Evolutionary conservation across 176 grass and related monocot species (phyloP).

Genomic region (Rhipidocladum racemiflorum): DNA sequence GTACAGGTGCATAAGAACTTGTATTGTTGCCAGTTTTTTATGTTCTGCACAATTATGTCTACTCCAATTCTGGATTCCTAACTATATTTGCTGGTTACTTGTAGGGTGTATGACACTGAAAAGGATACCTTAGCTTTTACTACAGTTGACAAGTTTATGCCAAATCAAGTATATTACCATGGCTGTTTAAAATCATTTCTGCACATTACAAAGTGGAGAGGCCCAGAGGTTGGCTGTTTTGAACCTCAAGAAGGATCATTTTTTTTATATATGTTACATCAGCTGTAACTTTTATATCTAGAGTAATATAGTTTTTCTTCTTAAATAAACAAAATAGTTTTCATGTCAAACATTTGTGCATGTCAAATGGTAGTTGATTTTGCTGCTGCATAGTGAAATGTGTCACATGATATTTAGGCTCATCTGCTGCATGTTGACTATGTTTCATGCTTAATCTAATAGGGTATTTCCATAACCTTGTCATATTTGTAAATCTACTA

Average conservation of each 20-base stretch:
- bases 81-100: constrained; percentile 39
- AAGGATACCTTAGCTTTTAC: constrained; percentile 94
- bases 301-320: background rate
- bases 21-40: background rate
- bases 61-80: constrained; percentile 29
- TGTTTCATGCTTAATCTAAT: constrained; percentile 33
- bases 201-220: constrained; percentile 98
- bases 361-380: background rate
- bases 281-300: background rate
- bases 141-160: constrained; percentile 78
- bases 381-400: constrained; percentile 3
- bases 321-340: background rate
- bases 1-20: background rate
- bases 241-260: background rate
- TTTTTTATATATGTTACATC: constrained; percentile 1
- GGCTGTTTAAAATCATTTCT: constrained; percentile 96
- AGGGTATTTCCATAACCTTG: background rate
- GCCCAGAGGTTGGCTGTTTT: constrained; percentile 65
- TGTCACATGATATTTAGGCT: background rate
- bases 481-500: constrained; percentile 13
- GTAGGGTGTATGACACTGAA: constrained; percentile 83
- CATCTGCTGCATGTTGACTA: constrained; percentile 14
- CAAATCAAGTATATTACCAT: constrained; percentile 83
- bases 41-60: constrained; percentile 2
- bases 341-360: background rate